A percentile compares a stretch with the other conserved stretches of the same genome.
These are phyloP conservation scores for Isabelozyma pseudorhagii DNA, from an alignment of 805 yeast genomes.

Conservation along the genomic window DNA sequence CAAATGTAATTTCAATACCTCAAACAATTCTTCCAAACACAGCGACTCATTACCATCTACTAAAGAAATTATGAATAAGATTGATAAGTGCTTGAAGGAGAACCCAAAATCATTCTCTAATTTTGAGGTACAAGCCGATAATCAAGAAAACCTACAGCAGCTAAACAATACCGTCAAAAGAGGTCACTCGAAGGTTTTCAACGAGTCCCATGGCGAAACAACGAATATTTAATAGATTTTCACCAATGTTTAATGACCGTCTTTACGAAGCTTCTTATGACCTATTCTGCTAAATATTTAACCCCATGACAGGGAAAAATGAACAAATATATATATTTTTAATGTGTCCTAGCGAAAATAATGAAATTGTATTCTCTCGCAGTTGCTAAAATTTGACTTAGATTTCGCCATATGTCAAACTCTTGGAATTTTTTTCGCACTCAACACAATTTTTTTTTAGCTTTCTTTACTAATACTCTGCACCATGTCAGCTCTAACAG, in stretches of 20 bases:
- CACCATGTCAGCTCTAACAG: constrained; percentile 24
- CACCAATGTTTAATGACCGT: too few relatives aligned
- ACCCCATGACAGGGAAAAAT: too few relatives aligned
- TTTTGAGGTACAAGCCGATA: constrained; percentile 6
- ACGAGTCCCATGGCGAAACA: constrained; percentile 32
- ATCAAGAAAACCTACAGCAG: constrained; percentile 1
- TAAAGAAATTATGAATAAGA: constrained; percentile 33
- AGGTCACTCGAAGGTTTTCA: constrained; percentile 24
- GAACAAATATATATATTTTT: background rate
- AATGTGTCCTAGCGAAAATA: background rate
- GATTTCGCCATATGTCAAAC: background rate
- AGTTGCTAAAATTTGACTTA: background rate
- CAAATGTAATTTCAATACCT: constrained; percentile 37
- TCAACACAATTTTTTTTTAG: background rate
- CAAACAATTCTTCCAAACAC: constrained; percentile 5
- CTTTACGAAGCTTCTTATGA: background rate
- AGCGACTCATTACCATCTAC: constrained; percentile 17
- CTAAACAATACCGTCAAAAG: constrained; percentile 26
- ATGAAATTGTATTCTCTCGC: background rate
- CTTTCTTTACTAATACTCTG: too few relatives aligned
- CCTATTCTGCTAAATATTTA: too few relatives aligned
- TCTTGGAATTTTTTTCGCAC: background rate
- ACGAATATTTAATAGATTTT: constrained; percentile 7
- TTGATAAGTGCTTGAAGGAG: constrained; percentile 31
- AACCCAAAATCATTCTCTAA: constrained; percentile 25